Evolutionary conservation across 139 green algal species (phyloP).

Genomic region (Bryopsis sp.): DNA sequence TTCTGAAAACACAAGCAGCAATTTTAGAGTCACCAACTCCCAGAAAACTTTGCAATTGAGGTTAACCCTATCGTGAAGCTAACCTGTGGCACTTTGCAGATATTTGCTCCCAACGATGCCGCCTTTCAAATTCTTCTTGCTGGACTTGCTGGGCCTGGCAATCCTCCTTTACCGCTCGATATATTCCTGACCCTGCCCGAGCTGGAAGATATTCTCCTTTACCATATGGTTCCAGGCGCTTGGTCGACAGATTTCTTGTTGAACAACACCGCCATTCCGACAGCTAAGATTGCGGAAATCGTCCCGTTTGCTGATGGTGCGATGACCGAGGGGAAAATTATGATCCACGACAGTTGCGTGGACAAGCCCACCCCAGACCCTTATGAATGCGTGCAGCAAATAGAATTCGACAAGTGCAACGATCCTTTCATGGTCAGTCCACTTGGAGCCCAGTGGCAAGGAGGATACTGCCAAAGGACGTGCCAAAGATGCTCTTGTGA

Average conservation of each 20-base stretch:
- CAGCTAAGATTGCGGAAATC: constrained; percentile 40
- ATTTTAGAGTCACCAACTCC: too few species aligned
- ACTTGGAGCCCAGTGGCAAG: constrained; percentile 50
- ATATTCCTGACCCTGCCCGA: constrained; percentile 37
- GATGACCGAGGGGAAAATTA: constrained; percentile 17
- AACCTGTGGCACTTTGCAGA: constrained; percentile 19
- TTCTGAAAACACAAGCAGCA: too few species aligned
- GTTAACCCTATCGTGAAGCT: neutral
- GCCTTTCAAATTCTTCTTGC: constrained; percentile 43
- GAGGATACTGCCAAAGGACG: constrained; percentile 52
- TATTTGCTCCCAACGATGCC: constrained; percentile 45
- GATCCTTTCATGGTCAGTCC: constrained; percentile 38
- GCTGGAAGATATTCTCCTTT: constrained; percentile 50
- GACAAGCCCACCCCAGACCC: constrained; percentile 49
- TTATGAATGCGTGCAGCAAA: constrained; percentile 26
- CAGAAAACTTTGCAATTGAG: too few species aligned
- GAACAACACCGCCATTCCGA: constrained; percentile 54
- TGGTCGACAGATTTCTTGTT: constrained; percentile 37
- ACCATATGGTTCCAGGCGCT: constrained; percentile 46
- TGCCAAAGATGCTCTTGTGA: constrained; percentile 49
- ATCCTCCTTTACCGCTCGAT: constrained; percentile 28
- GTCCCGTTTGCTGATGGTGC: constrained; percentile 40
- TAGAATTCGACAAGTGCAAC: constrained; percentile 35
- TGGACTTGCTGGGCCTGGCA: constrained; percentile 29
- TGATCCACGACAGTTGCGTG: constrained; percentile 49